Conservation (phyloP, 2,329 filamentous ascomycete genomes). For the Fusarium sp. region DNA sequence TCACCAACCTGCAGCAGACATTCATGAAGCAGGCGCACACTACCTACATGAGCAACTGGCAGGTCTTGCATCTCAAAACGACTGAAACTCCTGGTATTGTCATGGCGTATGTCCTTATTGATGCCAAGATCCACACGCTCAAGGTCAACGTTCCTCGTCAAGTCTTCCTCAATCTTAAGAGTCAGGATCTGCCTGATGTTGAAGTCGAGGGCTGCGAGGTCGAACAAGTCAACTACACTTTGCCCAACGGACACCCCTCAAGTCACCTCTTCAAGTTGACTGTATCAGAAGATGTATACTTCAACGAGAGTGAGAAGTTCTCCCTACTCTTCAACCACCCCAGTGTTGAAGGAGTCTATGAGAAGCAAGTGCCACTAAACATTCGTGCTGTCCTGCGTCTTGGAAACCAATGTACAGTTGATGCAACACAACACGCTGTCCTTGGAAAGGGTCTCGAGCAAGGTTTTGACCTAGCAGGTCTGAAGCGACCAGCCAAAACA, state of each 20-base stretch:
- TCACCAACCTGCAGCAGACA: slow-evolving; percentile 70
- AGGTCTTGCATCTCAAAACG: slow-evolving; percentile 86
- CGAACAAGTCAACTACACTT: slow-evolving; percentile 91
- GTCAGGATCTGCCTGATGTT: slow-evolving; percentile 87
- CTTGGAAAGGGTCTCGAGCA: slow-evolving; percentile 92
- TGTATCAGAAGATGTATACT: slow-evolving; percentile 88
- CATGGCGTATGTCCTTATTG: slow-evolving; percentile 89
- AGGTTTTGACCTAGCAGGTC: slow-evolving; percentile 85
- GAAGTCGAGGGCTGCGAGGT: slow-evolving; percentile 87
- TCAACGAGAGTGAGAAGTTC: slow-evolving; percentile 86
- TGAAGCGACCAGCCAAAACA: slow-evolving; percentile 75
- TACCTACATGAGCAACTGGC: slow-evolving; percentile 93
- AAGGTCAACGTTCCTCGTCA: slow-evolving; percentile 91
- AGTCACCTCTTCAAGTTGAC: slow-evolving; percentile 94
- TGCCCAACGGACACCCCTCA: slow-evolving; percentile 95
- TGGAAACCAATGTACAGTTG: slow-evolving; percentile 92
- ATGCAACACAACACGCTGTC: slow-evolving; percentile 89
- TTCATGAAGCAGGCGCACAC: slow-evolving; percentile 94
- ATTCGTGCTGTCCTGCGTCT: slow-evolving; percentile 89
- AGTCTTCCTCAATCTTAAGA: slow-evolving; percentile 91
- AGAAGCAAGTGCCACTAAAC: slow-evolving; percentile 89
- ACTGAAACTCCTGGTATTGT: slow-evolving; percentile 90
- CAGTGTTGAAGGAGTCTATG: slow-evolving; percentile 97
- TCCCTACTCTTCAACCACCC: slow-evolving; percentile 87
- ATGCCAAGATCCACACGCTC: slow-evolving; percentile 87